Base-by-base conservation (phyloP, 2,329 filamentous ascomycete genomes). In the Aspergillus alliaceus region DNA sequence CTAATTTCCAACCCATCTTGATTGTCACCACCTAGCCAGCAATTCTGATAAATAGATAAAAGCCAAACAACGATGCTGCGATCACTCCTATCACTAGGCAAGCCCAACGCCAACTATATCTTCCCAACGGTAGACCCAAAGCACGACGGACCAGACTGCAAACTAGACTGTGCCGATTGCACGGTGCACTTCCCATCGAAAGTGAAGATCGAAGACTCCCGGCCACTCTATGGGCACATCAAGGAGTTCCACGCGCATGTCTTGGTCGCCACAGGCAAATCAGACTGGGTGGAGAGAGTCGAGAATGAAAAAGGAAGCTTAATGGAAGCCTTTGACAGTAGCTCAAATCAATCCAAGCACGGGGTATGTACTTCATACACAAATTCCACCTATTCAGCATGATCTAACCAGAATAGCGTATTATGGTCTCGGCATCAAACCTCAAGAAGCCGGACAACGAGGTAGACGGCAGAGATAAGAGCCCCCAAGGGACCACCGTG, bases 311-410 rank as follows among this genome's bases (percentile, higher is more conserved):
- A 64, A 64, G 83, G 80, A 47, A 84, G 80, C 56, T 74, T 85
- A 53, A 84, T 85, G 81, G 66, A 75, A 59, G 71, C 72, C 2
- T 69, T 75, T 12, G 61, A 69, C 7, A 77, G 77, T 64, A 78
- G 79, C 53, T 80, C 81, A 1, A 77, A 80, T 11, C 82, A 81
- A 70, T 88, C 88, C 1, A 81, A 74, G 25, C 90, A 90, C 61
- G 90, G 90, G 57, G 89, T 91, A 77, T 44, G 72, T 64, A 40
- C 32, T 31, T 2, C 5, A 20, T 6, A 3, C 7, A 44, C 3
- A 11, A 14, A 12, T 8, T 18, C 4, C 27, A 47, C 27, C 14
- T 11, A 18, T 31, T 14, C 14, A 9, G 12, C 12, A 29, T 6
- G 12, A 31, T 31, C 39, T 54, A 54, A 60, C 49, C 4, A 6